Evolutionary conservation across 1,284 basidiomycete genomes (phyloP).

Genomic region (Cronartium quercuum): DNA sequence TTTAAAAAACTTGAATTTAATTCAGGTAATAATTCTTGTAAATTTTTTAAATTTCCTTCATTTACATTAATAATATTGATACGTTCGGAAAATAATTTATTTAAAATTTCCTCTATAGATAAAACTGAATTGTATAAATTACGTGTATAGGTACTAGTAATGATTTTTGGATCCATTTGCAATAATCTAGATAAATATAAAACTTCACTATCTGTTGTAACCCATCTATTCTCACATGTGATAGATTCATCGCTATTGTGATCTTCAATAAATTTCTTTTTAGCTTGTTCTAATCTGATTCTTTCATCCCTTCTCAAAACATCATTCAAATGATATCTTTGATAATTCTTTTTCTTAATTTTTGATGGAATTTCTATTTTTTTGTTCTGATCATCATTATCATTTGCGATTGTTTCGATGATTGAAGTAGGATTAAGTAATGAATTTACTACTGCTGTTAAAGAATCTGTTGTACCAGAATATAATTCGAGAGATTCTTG

Average conservation of each 20-base stretch:
- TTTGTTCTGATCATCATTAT: background rate
- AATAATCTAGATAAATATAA: conserved; percentile 3
- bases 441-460: background rate
- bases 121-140: conserved; percentile 15
- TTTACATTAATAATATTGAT: background rate
- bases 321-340: conserved; percentile 14
- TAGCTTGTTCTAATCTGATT: background rate
- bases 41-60: background rate
- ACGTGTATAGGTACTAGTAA: conserved; percentile 4
- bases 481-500: background rate
- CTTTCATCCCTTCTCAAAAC: conserved; percentile 4
- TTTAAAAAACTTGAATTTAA: background rate
- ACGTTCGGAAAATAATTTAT: background rate
- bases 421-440: background rate
- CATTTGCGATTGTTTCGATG: background rate
- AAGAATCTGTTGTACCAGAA: background rate
- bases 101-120: conserved; percentile 24
- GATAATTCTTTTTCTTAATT: background rate
- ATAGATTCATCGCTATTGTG: background rate
- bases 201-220: conserved; percentile 3
- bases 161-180: background rate
- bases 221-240: conserved; percentile 5
- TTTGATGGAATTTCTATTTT: background rate
- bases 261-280: background rate
- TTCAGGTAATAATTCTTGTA: background rate